phyloP scores from a whole-genome alignment of 164 flowering plant genomes.

The Dillenia turbinata region DNA sequence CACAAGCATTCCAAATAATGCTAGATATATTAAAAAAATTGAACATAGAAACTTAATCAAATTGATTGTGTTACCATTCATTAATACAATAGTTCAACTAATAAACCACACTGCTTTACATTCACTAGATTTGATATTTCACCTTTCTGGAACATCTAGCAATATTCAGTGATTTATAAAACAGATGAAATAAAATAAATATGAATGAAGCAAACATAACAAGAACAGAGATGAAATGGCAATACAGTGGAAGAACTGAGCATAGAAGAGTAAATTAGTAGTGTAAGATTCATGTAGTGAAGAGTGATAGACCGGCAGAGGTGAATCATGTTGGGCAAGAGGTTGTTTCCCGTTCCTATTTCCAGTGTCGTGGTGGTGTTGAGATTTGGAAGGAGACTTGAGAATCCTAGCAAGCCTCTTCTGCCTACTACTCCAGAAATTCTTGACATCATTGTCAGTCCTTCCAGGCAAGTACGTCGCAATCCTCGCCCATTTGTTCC shows the following conservation, averaged over 20 bases:
- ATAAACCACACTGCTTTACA: too few species aligned
- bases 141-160: too few species aligned
- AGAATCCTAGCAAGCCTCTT: conserved; percentile 80
- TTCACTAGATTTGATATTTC: too few species aligned
- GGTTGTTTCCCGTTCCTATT: conserved; percentile 22
- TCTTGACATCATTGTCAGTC: conserved; percentile 96
- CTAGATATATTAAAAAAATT: too few species aligned
- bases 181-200: too few species aligned
- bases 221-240: too few species aligned
- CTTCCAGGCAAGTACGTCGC: conserved; percentile 77
- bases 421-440: conserved; percentile 93
- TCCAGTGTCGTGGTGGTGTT: conserved; percentile 23
- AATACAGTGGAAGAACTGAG: conserved; percentile 11
- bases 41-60: too few species aligned
- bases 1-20: too few species aligned
- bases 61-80: too few species aligned
- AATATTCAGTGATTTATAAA: too few species aligned
- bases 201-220: too few species aligned
- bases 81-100: too few species aligned
- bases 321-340: conserved; percentile 15
- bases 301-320: neutral
- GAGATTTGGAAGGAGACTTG: conserved; percentile 26
- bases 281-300: neutral
- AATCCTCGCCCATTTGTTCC: conserved; percentile 94
- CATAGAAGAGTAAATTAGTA: conserved; percentile 11